Evolutionary conservation across 345 rosid species (phyloP).

Genomic region (Eucalyptus albens): DNA sequence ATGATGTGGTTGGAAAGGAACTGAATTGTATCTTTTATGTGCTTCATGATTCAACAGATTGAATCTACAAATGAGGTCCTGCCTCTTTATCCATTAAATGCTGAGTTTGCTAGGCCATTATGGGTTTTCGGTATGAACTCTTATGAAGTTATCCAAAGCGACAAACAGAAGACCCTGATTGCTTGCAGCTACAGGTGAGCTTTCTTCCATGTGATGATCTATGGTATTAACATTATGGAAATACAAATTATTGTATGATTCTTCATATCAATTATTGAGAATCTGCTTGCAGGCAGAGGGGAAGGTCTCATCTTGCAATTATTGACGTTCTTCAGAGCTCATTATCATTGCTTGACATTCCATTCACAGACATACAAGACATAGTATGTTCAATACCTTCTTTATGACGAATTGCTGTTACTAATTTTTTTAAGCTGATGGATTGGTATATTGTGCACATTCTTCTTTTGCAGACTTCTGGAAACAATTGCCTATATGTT

Average conservation of each 20-base stretch:
- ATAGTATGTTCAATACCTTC: constrained; percentile 34
- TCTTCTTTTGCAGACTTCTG: constrained; percentile 40
- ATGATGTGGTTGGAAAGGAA: not conserved
- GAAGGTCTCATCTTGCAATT: constrained; percentile 77
- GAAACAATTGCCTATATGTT: constrained; percentile 51
- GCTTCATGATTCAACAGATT: constrained; percentile 23
- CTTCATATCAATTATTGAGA: not conserved
- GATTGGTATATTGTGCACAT: not conserved
- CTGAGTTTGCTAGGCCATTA: constrained; percentile 80
- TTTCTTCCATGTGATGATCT: not conserved
- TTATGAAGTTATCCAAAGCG: constrained; percentile 51
- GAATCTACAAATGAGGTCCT: constrained; percentile 55
- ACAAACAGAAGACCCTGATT: constrained; percentile 46
- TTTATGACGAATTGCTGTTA: not conserved
- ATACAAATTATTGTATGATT: not conserved
- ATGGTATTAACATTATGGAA: not conserved
- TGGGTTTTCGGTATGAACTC: constrained; percentile 85
- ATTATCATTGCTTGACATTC: constrained; percentile 65
- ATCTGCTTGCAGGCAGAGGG: constrained; percentile 63
- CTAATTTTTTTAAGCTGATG: not conserved
- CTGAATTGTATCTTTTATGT: not conserved
- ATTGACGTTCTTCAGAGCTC: constrained; percentile 55
- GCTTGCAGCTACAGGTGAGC: constrained; percentile 79
- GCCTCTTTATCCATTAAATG: constrained; percentile 46
- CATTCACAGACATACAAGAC: constrained; percentile 74